phyloP scores from a whole-genome alignment of 1,284 basidiomycete genomes.

The Exobasidium rhododendri region DNA sequence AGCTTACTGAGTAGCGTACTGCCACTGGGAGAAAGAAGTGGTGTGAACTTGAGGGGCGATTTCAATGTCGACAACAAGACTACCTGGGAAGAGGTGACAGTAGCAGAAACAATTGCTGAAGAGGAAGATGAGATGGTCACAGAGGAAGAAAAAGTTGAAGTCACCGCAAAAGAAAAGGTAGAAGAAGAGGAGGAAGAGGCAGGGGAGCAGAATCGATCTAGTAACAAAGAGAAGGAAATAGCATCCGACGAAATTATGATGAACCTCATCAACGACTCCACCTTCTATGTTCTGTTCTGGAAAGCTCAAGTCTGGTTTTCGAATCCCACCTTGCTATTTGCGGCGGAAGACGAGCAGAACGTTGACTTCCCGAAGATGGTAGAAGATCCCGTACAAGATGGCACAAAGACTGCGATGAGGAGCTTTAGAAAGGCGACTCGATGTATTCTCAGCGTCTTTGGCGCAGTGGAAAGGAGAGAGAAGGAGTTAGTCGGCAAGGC shows the following conservation, averaged over 20 bases:
- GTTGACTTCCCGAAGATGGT: slow-evolving; percentile 3
- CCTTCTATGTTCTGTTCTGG: slow-evolving; percentile 50
- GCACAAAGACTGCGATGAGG: slow-evolving; percentile 31
- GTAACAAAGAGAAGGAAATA: slow-evolving; percentile 22
- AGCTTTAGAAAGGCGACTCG: slow-evolving; percentile 30
- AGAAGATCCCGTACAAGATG: slow-evolving; percentile 36
- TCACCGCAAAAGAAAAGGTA: slow-evolving; percentile 7
- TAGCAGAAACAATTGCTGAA: slow-evolving; percentile 15
- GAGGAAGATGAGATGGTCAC: slow-evolving; percentile 27
- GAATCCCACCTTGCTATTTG: slow-evolving; percentile 37
- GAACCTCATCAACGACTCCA: slow-evolving; percentile 10
- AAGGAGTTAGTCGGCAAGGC: slow-evolving; percentile 24
- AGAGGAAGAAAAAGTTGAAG: slow-evolving; percentile 19
- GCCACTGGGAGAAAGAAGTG: slow-evolving; percentile 79
- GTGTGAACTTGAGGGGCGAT: slow-evolving; percentile 82
- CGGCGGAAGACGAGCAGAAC: slow-evolving; percentile 2
- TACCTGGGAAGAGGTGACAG: slow-evolving; percentile 23
- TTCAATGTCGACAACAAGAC: slow-evolving; percentile 64
- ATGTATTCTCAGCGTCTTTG: slow-evolving; percentile 37
- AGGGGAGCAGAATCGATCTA: no score
- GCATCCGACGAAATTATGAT: slow-evolving; percentile 25
- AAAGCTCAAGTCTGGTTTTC: slow-evolving; percentile 44
- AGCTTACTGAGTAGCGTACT: slow-evolving; percentile 80
- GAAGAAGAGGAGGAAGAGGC: slow-evolving; percentile 6
- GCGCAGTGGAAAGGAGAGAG: slow-evolving; percentile 30